Base-by-base conservation (phyloP, 2,329 filamentous ascomycete genomes). In the Arachnomyces sp. region DNA sequence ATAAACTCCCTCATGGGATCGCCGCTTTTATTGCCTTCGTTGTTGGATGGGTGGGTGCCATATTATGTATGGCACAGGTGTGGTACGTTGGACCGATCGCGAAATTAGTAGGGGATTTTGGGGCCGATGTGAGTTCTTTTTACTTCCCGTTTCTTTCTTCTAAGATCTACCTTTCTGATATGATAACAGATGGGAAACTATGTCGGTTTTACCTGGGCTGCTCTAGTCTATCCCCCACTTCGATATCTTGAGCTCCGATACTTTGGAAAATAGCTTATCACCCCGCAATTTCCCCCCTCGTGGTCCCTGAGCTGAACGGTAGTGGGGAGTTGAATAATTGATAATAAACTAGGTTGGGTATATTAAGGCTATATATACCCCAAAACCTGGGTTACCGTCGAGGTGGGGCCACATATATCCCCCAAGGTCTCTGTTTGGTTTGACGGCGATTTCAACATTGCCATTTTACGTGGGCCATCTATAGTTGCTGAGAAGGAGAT, bases 61-160 rank as follows among this genome's bases (percentile, higher is more conserved):
- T 85, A 18, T 55, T 84, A 34, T 80, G 72, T 44, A 84, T 84
- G 80, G 75, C 76, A 15, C 80, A 86, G 62, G 73, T 75, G 3
- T 85, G 79, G 74, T 85, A 80, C 57, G 73, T 77, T 44, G 80
- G 81, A 1, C 80, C 80, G 0, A 59, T 83, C 42, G 77, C 78
- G 3, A 65, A 63, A 34, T 57, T 71, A 38, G 71, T 81, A 13
- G 76, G 77, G 1, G 72, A 72, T 14, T 69, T 73, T 55, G 75
- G 76, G 13, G 75, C 68, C 35, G 75, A 80, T 62, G 66, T 76
- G 33, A 7, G 37, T 38, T 16, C 16, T 14, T 28, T 16, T 31
- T 31, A 28, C 12, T 38, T 30, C 11, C 30, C n/a, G 29, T 28
- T 21, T 31, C 13, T 7, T 9, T 9, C 17, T 9, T 7, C 21